Evolutionary conservation across 345 rosid species (phyloP).

Genomic region (Arabidopsis thaliana): DNA sequence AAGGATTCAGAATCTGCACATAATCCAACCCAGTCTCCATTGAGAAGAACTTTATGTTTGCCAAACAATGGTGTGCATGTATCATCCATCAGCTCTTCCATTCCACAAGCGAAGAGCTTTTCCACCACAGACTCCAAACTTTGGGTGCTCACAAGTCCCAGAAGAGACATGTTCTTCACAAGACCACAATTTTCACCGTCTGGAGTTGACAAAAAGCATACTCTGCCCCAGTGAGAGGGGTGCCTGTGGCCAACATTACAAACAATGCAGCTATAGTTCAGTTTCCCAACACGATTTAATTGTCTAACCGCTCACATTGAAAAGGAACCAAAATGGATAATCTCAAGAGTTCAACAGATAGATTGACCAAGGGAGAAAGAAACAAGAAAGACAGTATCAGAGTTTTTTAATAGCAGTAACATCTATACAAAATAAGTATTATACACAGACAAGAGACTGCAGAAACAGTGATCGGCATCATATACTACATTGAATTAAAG

Average conservation of each 20-base stretch:
- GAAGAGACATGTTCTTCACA: conserved; percentile 80
- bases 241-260: conserved; percentile 52
- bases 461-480: conserved; percentile 24
- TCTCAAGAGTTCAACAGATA: conserved; percentile 11
- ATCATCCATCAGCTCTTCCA: conserved; percentile 69
- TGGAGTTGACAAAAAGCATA: conserved; percentile 91
- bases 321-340: background rate
- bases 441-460: conserved; percentile 1
- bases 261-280: conserved; percentile 14
- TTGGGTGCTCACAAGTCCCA: conserved; percentile 77
- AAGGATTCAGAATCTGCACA: conserved; percentile 64
- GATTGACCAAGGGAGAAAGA: background rate
- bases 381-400: conserved; percentile 14
- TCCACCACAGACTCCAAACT: conserved; percentile 55
- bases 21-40: conserved; percentile 93
- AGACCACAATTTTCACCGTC: conserved; percentile 99
- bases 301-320: conserved; percentile 2
- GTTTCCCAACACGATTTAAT: conserved; percentile 1
- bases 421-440: conserved; percentile 4
- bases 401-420: conserved; percentile 11
- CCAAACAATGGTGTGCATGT: conserved; percentile 53
- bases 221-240: conserved; percentile 99
- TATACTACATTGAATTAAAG: conserved; percentile 4
- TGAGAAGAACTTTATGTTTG: conserved; percentile 68
- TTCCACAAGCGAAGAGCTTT: conserved; percentile 60